Conservation (phyloP, 768 basidiomycete species). For the Ephemerocybe angulata region DNA sequence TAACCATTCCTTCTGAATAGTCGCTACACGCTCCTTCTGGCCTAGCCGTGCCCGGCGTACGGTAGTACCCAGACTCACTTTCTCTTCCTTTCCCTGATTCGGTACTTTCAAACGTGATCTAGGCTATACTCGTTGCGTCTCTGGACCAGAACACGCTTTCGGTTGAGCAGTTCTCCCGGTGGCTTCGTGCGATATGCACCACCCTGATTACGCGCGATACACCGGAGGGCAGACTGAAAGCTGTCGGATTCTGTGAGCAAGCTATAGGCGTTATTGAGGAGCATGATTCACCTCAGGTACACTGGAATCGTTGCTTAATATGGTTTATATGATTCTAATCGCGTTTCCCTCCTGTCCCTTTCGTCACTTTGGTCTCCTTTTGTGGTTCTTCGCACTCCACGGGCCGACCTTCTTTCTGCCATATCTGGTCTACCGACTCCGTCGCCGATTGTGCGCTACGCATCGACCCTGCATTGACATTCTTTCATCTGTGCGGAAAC, state of each 20-base stretch:
- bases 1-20: background rate
- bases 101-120: too few species aligned
- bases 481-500: background rate
- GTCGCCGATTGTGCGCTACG: background rate
- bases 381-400: background rate
- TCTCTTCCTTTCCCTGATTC: constrained; percentile 9
- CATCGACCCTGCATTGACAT: too few species aligned
- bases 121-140: constrained; percentile 76
- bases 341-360: background rate
- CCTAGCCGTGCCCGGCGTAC: too few species aligned
- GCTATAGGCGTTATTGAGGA: constrained; percentile 71
- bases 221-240: constrained; percentile 63
- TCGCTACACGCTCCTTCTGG: too few species aligned
- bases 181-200: constrained; percentile 82
- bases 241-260: constrained; percentile 79
- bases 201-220: constrained; percentile 73
- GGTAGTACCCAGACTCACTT: constrained; percentile 4
- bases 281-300: constrained; percentile 25
- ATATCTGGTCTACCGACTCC: background rate
- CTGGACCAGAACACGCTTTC: constrained; percentile 63
- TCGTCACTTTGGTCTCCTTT: background rate
- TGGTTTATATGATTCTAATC: background rate
- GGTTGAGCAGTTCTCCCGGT: constrained; percentile 80
- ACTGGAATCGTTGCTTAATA: background rate
- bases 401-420: too few species aligned